Conservation (phyloP, 2,329 filamentous ascomycete genomes). For the Fusarium sp. region DNA sequence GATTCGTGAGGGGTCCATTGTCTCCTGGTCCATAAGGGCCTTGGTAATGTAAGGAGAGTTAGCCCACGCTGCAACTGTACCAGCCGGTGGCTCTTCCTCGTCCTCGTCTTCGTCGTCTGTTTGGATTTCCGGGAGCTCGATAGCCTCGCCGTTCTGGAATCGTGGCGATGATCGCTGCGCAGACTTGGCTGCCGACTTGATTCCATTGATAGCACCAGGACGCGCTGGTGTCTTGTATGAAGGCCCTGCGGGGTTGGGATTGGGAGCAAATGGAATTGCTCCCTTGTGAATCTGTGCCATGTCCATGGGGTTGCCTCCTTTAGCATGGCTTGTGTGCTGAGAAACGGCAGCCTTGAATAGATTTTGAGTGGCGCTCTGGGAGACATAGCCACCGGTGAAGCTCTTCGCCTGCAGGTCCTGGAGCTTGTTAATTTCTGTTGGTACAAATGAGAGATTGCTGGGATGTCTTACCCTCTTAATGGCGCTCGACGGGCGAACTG, state of each 20-base stretch:
- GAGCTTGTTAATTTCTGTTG: slow-evolving; percentile 49
- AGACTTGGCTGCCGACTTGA: slow-evolving; percentile 70
- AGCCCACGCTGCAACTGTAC: slow-evolving; percentile 80
- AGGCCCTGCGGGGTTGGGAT: slow-evolving; percentile 64
- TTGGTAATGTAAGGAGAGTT: slow-evolving; percentile 84
- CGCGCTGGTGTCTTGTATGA: slow-evolving; percentile 78
- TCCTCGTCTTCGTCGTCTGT: slow-evolving; percentile 94
- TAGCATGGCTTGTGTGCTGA: slow-evolving; percentile 73
- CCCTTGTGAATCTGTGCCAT: slow-evolving; percentile 89
- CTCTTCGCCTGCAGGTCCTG: slow-evolving; percentile 72
- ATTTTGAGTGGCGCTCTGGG: slow-evolving; percentile 64
- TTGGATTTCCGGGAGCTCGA: slow-evolving; percentile 93
- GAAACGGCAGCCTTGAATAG: slow-evolving; percentile 75
- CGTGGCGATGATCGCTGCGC: slow-evolving; percentile 77
- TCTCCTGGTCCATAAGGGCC: slow-evolving; percentile 83
- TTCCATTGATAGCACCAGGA: slow-evolving; percentile 54
- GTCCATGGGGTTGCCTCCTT: slow-evolving; percentile 76
- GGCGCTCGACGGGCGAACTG: slow-evolving; percentile 81
- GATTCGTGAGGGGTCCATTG: slow-evolving; percentile 82
- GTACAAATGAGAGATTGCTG: neutral
- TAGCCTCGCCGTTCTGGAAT: slow-evolving; percentile 88
- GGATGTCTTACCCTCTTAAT: slow-evolving; percentile 71
- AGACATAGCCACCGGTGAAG: slow-evolving; percentile 70
- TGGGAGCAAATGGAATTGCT: slow-evolving; percentile 88
- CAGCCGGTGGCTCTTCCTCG: slow-evolving; percentile 66